These are phyloP conservation scores for Alternaria hordeiaustralica DNA, from an alignment of 2,329 filamentous ascomycete genomes.

Conservation along the genomic window DNA sequence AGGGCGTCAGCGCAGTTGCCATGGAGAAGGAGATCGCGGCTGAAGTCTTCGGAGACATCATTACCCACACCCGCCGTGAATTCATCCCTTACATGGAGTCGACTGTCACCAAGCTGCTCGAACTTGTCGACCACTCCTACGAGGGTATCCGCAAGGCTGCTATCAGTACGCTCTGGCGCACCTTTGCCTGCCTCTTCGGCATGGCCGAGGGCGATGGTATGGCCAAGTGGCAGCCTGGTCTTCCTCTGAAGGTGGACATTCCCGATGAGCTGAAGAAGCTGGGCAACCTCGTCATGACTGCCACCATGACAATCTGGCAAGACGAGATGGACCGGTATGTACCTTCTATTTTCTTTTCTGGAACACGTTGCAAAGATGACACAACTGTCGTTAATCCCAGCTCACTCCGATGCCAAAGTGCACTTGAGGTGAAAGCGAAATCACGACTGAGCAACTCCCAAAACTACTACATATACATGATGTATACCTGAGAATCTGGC, in stretches of 20 bases:
- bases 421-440: slow-evolving; percentile 89
- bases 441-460: slow-evolving; percentile 62
- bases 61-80: slow-evolving; percentile 81
- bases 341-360: slow-evolving; percentile 5
- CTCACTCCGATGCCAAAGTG: slow-evolving; percentile 95
- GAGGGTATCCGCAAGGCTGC: slow-evolving; percentile 93
- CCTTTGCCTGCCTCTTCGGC: slow-evolving; percentile 88
- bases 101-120: slow-evolving; percentile 80
- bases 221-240: slow-evolving; percentile 85
- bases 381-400: slow-evolving; percentile 92
- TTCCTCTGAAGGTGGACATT: slow-evolving; percentile 83
- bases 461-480: slow-evolving; percentile 38
- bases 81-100: slow-evolving; percentile 87
- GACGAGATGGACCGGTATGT: slow-evolving; percentile 95
- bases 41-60: slow-evolving; percentile 91
- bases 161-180: slow-evolving; percentile 89
- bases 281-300: slow-evolving; percentile 81
- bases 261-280: slow-evolving; percentile 81
- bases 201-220: slow-evolving; percentile 80
- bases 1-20: slow-evolving; percentile 84
- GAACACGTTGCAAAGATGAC: slow-evolving; percentile 69
- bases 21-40: slow-evolving; percentile 97
- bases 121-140: slow-evolving; percentile 85
- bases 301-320: slow-evolving; percentile 83
- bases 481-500: slow-evolving; percentile 12